Evolutionary conservation across 139 green algal genomes (phyloP).

Genomic region (Closterium sp.): DNA sequence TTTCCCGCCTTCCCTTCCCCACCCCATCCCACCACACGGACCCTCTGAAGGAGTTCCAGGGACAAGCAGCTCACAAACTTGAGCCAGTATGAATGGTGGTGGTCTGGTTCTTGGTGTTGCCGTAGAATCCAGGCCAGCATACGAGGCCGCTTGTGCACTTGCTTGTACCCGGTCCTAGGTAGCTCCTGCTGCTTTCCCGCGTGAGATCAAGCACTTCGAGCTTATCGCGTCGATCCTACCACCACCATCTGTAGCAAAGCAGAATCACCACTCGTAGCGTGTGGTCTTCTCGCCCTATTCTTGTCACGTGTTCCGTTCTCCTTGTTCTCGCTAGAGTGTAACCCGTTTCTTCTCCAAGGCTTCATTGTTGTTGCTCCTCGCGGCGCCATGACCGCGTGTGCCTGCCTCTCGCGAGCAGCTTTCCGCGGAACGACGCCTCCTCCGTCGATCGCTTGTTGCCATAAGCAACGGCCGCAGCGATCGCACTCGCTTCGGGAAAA

Average conservation of each 20-base stretch:
- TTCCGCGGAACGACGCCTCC: neutral
- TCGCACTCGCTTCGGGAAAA: neutral
- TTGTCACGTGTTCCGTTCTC: neutral
- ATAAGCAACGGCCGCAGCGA: neutral
- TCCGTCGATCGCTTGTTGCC: neutral
- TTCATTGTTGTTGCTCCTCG: neutral
- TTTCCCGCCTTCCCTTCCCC: neutral
- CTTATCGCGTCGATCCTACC: neutral
- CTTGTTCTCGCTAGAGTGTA: neutral
- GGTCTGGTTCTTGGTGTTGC: neutral
- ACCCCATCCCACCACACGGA: neutral
- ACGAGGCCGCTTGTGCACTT: neutral
- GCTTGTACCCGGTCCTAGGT: neutral
- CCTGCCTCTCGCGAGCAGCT: neutral
- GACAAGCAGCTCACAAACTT: too few species aligned
- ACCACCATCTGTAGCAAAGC: neutral
- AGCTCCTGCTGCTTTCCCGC: too few species aligned
- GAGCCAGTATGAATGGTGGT: too few species aligned
- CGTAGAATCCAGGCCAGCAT: neutral
- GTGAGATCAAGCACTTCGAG: neutral
- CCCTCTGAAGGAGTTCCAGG: too few species aligned
- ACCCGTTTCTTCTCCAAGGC: neutral
- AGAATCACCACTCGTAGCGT: neutral
- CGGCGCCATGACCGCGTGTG: neutral
- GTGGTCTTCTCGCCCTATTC: neutral